Conservation (phyloP, 352 stramenopile genomes). For the Peronospora farinosa region DNA sequence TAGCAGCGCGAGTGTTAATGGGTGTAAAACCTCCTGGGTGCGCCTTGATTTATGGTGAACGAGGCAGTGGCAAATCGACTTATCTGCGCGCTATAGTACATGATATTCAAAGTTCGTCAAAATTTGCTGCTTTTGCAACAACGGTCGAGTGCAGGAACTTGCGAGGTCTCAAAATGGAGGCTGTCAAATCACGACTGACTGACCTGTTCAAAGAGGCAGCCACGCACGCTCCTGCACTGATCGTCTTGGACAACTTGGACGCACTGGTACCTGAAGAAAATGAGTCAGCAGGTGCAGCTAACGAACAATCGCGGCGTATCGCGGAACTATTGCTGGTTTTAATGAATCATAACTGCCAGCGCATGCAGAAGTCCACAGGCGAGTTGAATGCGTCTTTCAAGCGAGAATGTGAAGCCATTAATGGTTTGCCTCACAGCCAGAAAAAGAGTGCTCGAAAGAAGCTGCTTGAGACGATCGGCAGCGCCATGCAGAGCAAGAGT, state of each 20-base stretch:
- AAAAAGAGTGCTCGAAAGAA: conserved; percentile 24
- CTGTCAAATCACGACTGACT: conserved; percentile 58
- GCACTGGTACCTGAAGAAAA: conserved; percentile 73
- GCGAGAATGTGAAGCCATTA: conserved; percentile 29
- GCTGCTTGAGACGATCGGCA: conserved; percentile 41
- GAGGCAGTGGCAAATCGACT: conserved; percentile 76
- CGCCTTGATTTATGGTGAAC: conserved; percentile 62
- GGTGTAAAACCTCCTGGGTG: conserved; percentile 53
- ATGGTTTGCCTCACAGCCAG: conserved; percentile 9
- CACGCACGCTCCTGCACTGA: conserved; percentile 43
- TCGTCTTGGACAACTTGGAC: conserved; percentile 83
- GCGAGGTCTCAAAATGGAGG: conserved; percentile 83
- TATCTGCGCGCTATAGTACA: conserved; percentile 45
- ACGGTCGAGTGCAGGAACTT: conserved; percentile 64
- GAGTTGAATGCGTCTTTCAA: conserved; percentile 57
- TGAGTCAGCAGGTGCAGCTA: conserved; percentile 58
- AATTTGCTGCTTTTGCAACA: conserved; percentile 39
- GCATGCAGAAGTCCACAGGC: conserved; percentile 53
- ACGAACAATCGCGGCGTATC: conserved; percentile 84
- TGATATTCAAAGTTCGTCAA: conserved; percentile 26
- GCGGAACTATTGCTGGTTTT: conserved; percentile 65
- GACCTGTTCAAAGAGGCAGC: conserved; percentile 50
- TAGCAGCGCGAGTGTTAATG: conserved; percentile 48
- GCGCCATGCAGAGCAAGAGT: conserved; percentile 58
- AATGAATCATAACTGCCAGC: conserved; percentile 43